Evolutionary conservation across 2,329 filamentous ascomycete species (phyloP).

Genomic region (Cladosporium sp.): DNA sequence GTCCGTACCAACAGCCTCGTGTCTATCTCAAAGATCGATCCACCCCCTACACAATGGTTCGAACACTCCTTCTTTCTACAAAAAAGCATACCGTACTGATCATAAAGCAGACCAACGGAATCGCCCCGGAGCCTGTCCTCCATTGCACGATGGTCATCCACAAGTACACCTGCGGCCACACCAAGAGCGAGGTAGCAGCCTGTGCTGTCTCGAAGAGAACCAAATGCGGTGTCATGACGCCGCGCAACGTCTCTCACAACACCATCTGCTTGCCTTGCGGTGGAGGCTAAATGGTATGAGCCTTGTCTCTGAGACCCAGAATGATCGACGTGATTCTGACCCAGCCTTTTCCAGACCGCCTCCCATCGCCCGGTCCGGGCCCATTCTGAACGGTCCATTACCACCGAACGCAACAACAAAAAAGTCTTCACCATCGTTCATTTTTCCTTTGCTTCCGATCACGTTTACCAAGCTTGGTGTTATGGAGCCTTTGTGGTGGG

Average conservation of each 20-base stretch:
- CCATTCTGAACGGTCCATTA: neutral
- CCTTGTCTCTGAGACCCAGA: neutral
- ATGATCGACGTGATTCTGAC: no score
- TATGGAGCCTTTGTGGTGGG: neutral
- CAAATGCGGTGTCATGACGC: slow-evolving; percentile 38
- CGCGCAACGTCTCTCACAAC: slow-evolving; percentile 43
- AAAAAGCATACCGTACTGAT: no score
- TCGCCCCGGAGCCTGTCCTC: slow-evolving; percentile 4
- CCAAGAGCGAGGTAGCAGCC: slow-evolving; percentile 37
- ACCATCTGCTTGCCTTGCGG: slow-evolving; percentile 45
- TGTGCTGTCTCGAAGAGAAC: slow-evolving; percentile 43
- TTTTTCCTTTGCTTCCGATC: neutral
- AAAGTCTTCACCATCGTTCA: neutral
- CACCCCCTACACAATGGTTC: neutral
- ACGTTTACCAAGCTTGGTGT: neutral
- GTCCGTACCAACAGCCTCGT: neutral
- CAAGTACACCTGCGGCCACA: slow-evolving; percentile 44
- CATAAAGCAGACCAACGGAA: neutral
- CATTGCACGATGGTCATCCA: slow-evolving; percentile 43
- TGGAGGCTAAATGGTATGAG: slow-evolving; percentile 30
- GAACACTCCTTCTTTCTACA: neutral
- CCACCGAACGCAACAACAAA: neutral
- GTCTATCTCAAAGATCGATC: slow-evolving; percentile 4
- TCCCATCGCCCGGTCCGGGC: neutral
- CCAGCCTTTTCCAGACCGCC: neutral